Base-by-base conservation (phyloP, 208 protist genomes). In the Novymonas esmeraldas region DNA sequence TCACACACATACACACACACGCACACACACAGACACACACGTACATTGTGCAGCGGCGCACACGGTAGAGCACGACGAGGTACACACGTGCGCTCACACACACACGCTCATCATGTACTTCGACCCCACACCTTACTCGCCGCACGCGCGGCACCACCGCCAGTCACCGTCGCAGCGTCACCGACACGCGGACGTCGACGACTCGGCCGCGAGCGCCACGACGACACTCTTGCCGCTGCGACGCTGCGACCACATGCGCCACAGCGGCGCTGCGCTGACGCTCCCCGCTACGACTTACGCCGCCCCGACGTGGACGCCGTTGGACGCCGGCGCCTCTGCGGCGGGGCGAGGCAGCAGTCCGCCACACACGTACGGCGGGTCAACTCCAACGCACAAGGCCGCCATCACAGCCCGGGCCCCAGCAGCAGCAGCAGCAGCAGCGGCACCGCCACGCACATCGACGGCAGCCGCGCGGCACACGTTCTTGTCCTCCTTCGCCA, bases 181-280 rank as follows among this genome's bases (percentile, higher is more conserved):
- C 42, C 31, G 3, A 0, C 34, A 39, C 34, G 6, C 56, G n/a
- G 14, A 36, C 13, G 42, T 54, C 31, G 59, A 7, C 29, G 33
- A 31, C 20, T 14, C 38, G 7, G 7, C 34, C 18, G 26, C 56
- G n/a, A 33, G 22, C 7, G 2, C 39, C 39, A 62, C 60, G 1
- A 46, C 48, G 34, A 73, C 67, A 31, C 65, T 85, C 9, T 61
- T 85, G 5, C 72, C 80, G 13, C 65, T 85, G 4, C 80, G 80
- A 16, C 59, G 36, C 61, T 10, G 26, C 22, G 60, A 34, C 11
- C 57, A 60, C 31, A 49, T 67, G 14, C 48, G 63, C 16, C 63
- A 85, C 39, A 48, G 81, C 14, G 56, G 38, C 22, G 61, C 59
- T 4, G 54, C 64, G 14, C 45, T 85, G 20, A 52, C 42, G 42